Evolutionary conservation across 495 filamentous ascomycete genomes (phyloP).

Genomic region (Penicilliopsis zonata): DNA sequence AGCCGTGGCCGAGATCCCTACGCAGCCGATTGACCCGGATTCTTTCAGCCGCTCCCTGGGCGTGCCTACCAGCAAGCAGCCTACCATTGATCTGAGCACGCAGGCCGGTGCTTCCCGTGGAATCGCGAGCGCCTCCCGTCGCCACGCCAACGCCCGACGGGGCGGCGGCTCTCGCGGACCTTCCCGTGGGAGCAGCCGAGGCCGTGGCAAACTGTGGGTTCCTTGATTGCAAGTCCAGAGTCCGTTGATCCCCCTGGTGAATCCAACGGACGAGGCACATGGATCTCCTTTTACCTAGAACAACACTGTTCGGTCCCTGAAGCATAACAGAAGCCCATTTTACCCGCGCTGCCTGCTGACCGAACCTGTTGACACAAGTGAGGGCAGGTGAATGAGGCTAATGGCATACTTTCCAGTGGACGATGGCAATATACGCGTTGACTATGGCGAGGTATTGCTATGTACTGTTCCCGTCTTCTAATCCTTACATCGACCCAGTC

Average conservation of each 20-base stretch:
- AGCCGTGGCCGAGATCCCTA: slow-evolving; percentile 29
- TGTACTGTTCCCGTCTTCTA: slow-evolving; percentile 1
- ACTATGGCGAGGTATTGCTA: no score
- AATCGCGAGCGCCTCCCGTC: slow-evolving; percentile 24
- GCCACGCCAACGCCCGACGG: slow-evolving; percentile 19
- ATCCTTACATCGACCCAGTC: neutral
- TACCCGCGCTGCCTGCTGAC: slow-evolving; percentile 6
- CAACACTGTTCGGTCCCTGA: slow-evolving; percentile 11
- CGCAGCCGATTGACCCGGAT: slow-evolving; percentile 42
- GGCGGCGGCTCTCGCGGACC: slow-evolving; percentile 17
- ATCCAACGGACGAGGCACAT: slow-evolving; percentile 13
- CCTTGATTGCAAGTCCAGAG: slow-evolving; percentile 24
- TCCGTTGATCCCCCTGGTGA: slow-evolving; percentile 12
- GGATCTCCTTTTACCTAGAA: slow-evolving; percentile 7
- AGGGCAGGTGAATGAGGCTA: no score
- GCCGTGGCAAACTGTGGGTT: slow-evolving; percentile 43
- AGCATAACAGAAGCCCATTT: slow-evolving; percentile 5
- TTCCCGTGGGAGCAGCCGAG: slow-evolving; percentile 26
- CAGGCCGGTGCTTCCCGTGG: slow-evolving; percentile 27
- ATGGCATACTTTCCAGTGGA: no score
- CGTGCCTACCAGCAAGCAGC: slow-evolving; percentile 11
- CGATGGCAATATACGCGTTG: no score
- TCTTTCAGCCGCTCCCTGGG: slow-evolving; percentile 37
- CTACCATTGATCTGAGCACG: slow-evolving; percentile 24
- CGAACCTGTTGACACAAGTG: slow-evolving; percentile 8